Conservation (phyloP, 2,329 filamentous ascomycete genomes). For the Ophidiomyces ophidiicola region DNA sequence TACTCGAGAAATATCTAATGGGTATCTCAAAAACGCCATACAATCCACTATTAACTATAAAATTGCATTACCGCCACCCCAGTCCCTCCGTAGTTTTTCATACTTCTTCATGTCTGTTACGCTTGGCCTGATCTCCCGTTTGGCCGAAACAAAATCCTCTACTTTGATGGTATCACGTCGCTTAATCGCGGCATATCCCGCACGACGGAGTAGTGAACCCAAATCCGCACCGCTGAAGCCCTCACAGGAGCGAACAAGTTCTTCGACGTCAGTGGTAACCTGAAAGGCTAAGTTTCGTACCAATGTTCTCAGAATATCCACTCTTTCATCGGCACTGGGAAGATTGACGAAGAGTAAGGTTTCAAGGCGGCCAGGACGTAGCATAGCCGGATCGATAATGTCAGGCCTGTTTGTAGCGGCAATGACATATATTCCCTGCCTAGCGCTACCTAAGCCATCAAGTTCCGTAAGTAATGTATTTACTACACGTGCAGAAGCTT, state of each 20-base stretch:
- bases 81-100: conserved; percentile 41
- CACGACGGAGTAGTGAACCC: conserved; percentile 46
- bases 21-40: no score
- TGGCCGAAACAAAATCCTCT: conserved; percentile 33
- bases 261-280: conserved; percentile 44
- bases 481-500: conserved; percentile 78
- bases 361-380: conserved; percentile 79
- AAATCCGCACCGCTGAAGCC: conserved; percentile 66
- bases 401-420: conserved; percentile 91
- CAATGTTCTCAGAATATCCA: conserved; percentile 68
- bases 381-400: conserved; percentile 91
- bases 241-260: conserved; percentile 58
- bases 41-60: neutral
- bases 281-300: conserved; percentile 41
- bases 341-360: conserved; percentile 82
- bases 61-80: conserved; percentile 29
- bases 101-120: conserved; percentile 49
- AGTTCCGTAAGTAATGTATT: conserved; percentile 92
- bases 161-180: conserved; percentile 37
- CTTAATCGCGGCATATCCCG: conserved; percentile 46
- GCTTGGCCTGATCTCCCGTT: conserved; percentile 34
- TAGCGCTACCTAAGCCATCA: conserved; percentile 62
- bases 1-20: no score
- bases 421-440: conserved; percentile 83
- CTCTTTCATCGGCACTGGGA: conserved; percentile 64